Conservation (phyloP, 176 grass and related monocot species). For the Zoysia pacifica region DNA sequence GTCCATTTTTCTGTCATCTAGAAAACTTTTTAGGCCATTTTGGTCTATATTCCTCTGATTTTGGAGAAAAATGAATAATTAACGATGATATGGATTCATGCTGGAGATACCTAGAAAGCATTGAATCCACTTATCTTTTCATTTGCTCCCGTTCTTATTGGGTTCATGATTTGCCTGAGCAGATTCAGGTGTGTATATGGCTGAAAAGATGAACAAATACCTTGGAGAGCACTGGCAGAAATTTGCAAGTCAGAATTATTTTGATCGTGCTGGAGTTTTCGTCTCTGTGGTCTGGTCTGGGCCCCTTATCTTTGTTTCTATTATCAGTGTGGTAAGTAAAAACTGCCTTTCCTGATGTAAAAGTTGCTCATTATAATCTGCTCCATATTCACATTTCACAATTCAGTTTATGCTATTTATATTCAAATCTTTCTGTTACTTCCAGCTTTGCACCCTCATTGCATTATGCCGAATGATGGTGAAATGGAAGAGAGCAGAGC, state of each 20-base stretch:
- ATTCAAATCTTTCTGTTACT: background rate
- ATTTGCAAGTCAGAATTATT: conserved; percentile 42
- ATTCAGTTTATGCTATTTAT: conserved; percentile 14
- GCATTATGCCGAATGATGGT: conserved; percentile 61
- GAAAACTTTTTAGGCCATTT: background rate
- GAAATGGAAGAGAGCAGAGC: conserved; percentile 79
- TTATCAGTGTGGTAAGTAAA: conserved; percentile 63
- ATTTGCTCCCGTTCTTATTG: background rate
- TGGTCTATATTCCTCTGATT: background rate
- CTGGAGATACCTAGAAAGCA: too few relatives aligned
- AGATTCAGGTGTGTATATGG: conserved; percentile 72
- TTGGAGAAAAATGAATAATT: background rate
- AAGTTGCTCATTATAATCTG: background rate
- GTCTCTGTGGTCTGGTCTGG: conserved; percentile 73
- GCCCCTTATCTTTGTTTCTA: conserved; percentile 46
- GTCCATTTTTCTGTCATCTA: background rate
- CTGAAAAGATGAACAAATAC: conserved; percentile 67
- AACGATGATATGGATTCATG: background rate
- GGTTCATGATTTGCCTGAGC: conserved; percentile 14
- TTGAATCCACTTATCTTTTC: background rate
- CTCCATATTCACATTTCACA: background rate
- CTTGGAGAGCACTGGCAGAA: conserved; percentile 57
- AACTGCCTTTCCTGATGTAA: background rate
- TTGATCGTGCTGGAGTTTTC: conserved; percentile 65
- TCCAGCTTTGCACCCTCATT: conserved; percentile 65